Evolutionary conservation across 1,139 yeast genomes (phyloP), one percentile per base, ranked within the genome.

Genomic region (Yueomyces sp.): DNA sequence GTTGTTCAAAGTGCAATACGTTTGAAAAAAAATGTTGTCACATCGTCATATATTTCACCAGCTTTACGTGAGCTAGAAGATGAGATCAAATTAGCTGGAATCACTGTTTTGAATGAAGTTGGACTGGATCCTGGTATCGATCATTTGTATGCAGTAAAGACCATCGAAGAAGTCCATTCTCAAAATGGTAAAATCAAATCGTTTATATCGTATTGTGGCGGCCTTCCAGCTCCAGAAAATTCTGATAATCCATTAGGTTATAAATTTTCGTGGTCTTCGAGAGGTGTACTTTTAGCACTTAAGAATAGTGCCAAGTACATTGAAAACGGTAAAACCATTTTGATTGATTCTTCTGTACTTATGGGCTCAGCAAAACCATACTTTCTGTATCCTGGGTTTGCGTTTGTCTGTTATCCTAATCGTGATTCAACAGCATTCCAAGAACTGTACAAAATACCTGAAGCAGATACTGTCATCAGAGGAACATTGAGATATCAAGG

Each of bases 91-190:
- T 79, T 77, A 53, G 94, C 95, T 36, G 95, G 95, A 48, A 83
- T 84, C 60, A 78, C 85, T 40, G 94, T 85, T 40, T 83, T 85
- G 91, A 85, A 85, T 66, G 95, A 85, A 68, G 85, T 85, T 53
- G 95, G 95, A 56, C 76, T 91, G 66, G 98, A 91, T 64, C 98
- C 98, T 53, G 98, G 98, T 76, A 75, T 91, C 56, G 98, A 91
- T 67, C 98, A 91, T 69, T 76, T 91, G 67, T 91, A 91, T 63
- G 98, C 98, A 44, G 94, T 91, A 63, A 91, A 91, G 77, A 85
- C 97, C 55, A 85, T 91, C 63, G 95, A 86, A 64, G 98, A 91
- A 69, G 97, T 91, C 47, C 98, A 91, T 72, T 70, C 73, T 53
- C 75, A 75, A 36, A 87, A 87, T 52, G 98, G 98, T 64, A 85